Conservation (phyloP, 2,329 filamentous ascomycete genomes). For the Dendryphion nanum region DNA sequence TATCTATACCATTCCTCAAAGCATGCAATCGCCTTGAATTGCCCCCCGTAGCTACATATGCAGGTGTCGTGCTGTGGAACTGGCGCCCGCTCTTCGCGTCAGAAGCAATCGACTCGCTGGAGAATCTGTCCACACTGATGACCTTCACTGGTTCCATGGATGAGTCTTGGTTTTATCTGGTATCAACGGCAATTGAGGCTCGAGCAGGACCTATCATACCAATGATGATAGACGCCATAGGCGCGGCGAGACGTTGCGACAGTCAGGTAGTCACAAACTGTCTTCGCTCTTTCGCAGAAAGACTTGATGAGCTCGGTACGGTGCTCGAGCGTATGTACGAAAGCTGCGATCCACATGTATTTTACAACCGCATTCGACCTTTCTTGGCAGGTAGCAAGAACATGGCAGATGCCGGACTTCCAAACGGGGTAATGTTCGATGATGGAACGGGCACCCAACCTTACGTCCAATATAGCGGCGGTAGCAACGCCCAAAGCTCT, state of each 20-base stretch:
- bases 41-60: constrained; percentile 90
- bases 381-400: constrained; percentile 97
- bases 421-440: constrained; percentile 84
- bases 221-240: constrained; percentile 84
- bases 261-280: constrained; percentile 69
- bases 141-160: constrained; percentile 94
- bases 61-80: constrained; percentile 91
- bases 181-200: constrained; percentile 94
- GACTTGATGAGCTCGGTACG: constrained; percentile 76
- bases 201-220: constrained; percentile 83
- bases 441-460: constrained; percentile 65
- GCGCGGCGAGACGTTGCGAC: constrained; percentile 71
- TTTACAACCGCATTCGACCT: constrained; percentile 94
- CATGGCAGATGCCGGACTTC: constrained; percentile 91
- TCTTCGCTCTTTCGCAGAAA: constrained; percentile 80
- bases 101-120: constrained; percentile 76
- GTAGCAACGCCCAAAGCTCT: constrained; percentile 95
- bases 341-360: constrained; percentile 88
- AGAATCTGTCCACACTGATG: constrained; percentile 82
- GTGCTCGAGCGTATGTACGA: constrained; percentile 91
- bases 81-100: constrained; percentile 87
- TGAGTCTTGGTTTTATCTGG: constrained; percentile 98
- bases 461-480: constrained; percentile 85
- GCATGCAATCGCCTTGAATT: constrained; percentile 78
- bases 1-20: constrained; percentile 78